Evolutionary conservation across 768 basidiomycete genomes (phyloP).

Genomic region (Tubosaeta sp.): DNA sequence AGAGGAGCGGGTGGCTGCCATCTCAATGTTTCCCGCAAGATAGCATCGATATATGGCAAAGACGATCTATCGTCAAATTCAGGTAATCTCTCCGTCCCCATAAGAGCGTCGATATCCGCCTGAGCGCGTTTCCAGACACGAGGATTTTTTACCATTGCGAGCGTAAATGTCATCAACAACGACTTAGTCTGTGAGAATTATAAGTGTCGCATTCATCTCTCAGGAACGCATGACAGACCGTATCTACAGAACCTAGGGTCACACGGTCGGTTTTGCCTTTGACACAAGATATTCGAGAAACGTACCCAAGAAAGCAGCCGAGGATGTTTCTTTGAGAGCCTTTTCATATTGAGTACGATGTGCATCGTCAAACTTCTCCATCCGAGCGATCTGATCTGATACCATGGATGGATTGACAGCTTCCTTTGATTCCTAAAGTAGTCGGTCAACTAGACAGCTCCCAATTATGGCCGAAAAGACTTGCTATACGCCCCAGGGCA

Average conservation of each 20-base stretch:
- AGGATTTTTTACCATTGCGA: slow-evolving; percentile 10
- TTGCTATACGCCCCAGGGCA: neutral
- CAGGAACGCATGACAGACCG: slow-evolving; percentile 2
- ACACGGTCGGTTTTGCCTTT: neutral
- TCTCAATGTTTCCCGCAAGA: neutral
- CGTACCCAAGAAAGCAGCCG: slow-evolving; percentile 16
- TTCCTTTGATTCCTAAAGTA: slow-evolving; percentile 6
- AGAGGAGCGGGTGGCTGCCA: slow-evolving; percentile 4
- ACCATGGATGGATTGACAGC: slow-evolving; percentile 9
- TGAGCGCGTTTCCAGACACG: slow-evolving; percentile 4
- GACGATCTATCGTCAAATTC: slow-evolving; percentile 5
- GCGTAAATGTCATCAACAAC: neutral
- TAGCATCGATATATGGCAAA: slow-evolving; percentile 2
- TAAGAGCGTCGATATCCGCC: neutral
- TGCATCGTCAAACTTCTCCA: slow-evolving; percentile 6
- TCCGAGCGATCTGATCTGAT: slow-evolving; percentile 9
- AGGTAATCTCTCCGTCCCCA: slow-evolving; percentile 3
- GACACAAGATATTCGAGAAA: too few relatives aligned
- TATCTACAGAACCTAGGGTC: slow-evolving; percentile 10
- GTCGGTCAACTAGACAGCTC: neutral
- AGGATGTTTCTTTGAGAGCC: slow-evolving; percentile 14
- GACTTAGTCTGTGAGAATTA: neutral
- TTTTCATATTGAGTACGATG: slow-evolving; percentile 7
- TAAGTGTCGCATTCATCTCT: neutral
- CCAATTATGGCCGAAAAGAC: neutral